Conservation (phyloP, 352 stramenopile species). For the Phytophthora capsici region DNA sequence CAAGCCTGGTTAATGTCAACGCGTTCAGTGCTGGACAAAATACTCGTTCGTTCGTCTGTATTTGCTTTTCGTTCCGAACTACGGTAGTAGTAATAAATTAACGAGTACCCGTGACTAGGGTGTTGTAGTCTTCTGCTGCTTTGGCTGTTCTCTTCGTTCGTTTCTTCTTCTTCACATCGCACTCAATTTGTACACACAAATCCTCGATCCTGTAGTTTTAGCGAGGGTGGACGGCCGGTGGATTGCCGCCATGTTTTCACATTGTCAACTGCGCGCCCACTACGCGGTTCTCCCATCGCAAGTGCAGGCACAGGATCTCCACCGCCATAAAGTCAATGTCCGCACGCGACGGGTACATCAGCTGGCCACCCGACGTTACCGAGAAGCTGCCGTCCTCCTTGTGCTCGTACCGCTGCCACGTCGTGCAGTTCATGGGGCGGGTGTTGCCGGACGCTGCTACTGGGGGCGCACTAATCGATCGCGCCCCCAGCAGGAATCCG, state of each 20-base stretch:
- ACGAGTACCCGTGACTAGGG: slow-evolving; percentile 24
- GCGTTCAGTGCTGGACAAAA: slow-evolving; percentile 16
- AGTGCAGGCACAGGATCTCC: slow-evolving; percentile 46
- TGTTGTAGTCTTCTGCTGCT: slow-evolving; percentile 28
- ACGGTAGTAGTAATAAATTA: slow-evolving; percentile 36
- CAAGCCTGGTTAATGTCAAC: neutral
- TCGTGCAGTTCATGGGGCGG: slow-evolving; percentile 39
- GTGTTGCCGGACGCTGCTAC: slow-evolving; percentile 5
- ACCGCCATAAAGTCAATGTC: slow-evolving; percentile 44
- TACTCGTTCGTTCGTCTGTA: slow-evolving; percentile 22
- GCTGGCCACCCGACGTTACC: slow-evolving; percentile 34
- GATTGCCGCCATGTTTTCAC: slow-evolving; percentile 10
- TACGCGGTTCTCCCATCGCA: slow-evolving; percentile 43
- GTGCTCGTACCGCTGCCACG: slow-evolving; percentile 41
- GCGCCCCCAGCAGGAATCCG: slow-evolving; percentile 40
- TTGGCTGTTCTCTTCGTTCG: slow-evolving; percentile 11
- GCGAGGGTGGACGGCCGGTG: slow-evolving; percentile 3
- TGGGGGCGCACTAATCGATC: slow-evolving; percentile 27
- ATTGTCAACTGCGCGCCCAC: slow-evolving; percentile 27
- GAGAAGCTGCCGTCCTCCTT: slow-evolving; percentile 33
- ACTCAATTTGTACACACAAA: slow-evolving; percentile 32
- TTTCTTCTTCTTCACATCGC: slow-evolving; percentile 30
- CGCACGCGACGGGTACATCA: slow-evolving; percentile 35
- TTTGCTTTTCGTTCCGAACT: slow-evolving; percentile 22
- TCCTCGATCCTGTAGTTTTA: neutral